Evolutionary conservation across 164 flowering plant species (phyloP), one percentile per base, ranked within the genome.

Genomic region (Tetrastigma voinierianum): DNA sequence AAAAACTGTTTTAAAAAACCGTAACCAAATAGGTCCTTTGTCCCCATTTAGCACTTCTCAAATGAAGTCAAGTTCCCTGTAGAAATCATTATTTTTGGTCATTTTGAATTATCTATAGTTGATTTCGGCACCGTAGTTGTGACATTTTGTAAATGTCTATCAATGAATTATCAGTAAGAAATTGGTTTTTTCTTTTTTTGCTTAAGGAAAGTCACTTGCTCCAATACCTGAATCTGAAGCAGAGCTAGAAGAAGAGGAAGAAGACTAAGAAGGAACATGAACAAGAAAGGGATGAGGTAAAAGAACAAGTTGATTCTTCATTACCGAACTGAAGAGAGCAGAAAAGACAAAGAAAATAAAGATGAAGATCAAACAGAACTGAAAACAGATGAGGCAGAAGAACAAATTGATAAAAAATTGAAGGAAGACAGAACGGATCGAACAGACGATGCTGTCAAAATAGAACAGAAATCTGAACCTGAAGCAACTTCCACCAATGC

Each of bases 141-240:
- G 48, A 32, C 40, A 49, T 62, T 14, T 17, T 23, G 43, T 24
- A 62, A 45, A 24, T 17, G 44, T 32, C 51, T 9, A 51, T 51
- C 47, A 25, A 14, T 17, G 45, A 19, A 17, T 51, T 44, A 15
- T 60, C 4, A 44, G 40, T 16, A 25, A 63, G 44, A 63, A 11
- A 0, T 40, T 21, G 4, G 18, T 10, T 62, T 62, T n/a, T n/a
- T n/a, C n/a, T n/a, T n/a, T n/a, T 69, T 81, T 68, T 66, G 78
- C 62, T 78, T 70, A 78, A 84, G 83, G 83, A 80, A 82, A 93
- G 98, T 86, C 96, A 57, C 94, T 93, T 74, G 88, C 94, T 76
- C 94, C 98, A 25, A 93, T 93, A 70, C 95, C 88, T 67, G 98
- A 92, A 81, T 85, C 84, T 49, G 96, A 89, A 67, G 82, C 75